phyloP scores from a whole-genome alignment of 2,329 filamentous ascomycete species.

The Graphium sp. region DNA sequence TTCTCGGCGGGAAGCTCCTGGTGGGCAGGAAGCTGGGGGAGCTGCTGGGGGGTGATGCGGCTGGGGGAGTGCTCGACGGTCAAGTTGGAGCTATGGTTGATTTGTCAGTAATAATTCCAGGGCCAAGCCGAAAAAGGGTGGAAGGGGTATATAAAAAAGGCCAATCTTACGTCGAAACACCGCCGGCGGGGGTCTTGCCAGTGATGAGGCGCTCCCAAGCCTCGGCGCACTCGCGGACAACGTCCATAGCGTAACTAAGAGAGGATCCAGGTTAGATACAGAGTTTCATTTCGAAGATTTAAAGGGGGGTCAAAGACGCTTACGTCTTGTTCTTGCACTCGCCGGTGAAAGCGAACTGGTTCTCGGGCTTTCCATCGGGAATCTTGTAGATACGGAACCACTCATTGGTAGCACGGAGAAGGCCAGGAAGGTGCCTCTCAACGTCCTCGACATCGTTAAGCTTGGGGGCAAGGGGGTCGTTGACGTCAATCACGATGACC shows the following conservation, averaged over 20 bases:
- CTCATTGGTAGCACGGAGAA: slow-evolving; percentile 95
- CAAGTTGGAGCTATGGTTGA: slow-evolving; percentile 54
- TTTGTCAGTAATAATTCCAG: slow-evolving; percentile 12
- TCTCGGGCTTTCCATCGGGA: slow-evolving; percentile 99
- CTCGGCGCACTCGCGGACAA: slow-evolving; percentile 89
- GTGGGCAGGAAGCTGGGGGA: slow-evolving; percentile 61
- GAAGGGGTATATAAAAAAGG: slow-evolving; percentile 2
- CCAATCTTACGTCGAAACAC: slow-evolving; percentile 60
- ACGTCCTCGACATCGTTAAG: slow-evolving; percentile 98
- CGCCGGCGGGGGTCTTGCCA: slow-evolving; percentile 67
- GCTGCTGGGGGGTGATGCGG: slow-evolving; percentile 50
- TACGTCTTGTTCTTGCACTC: slow-evolving; percentile 99
- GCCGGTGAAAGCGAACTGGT: slow-evolving; percentile 99
- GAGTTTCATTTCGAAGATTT: no score
- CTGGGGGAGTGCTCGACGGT: slow-evolving; percentile 57
- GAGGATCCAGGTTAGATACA: background rate
- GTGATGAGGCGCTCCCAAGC: slow-evolving; percentile 94
- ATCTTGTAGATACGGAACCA: slow-evolving; percentile 99
- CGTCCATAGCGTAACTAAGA: slow-evolving; percentile 73
- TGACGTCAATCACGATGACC: slow-evolving; percentile 98
- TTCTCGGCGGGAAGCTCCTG: slow-evolving; percentile 72
- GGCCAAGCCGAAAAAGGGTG: background rate
- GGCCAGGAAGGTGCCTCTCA: slow-evolving; percentile 91
- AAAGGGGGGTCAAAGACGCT: slow-evolving; percentile 11
- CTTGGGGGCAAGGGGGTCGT: slow-evolving; percentile 90